phyloP scores from a whole-genome alignment of 2,329 filamentous ascomycete species.

The Ceratocystis harringtonii region DNA sequence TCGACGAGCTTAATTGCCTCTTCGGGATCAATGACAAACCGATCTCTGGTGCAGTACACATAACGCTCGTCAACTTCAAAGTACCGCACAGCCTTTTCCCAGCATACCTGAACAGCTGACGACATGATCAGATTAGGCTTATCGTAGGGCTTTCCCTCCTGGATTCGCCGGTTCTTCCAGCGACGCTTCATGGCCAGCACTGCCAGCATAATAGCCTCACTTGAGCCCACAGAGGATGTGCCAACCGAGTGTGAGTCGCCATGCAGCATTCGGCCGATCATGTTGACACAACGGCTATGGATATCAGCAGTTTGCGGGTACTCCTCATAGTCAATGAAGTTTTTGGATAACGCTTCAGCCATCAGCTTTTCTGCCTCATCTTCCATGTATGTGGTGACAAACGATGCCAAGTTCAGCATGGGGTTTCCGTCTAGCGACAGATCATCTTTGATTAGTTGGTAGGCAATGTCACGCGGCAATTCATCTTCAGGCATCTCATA shows the following conservation, averaged over 20 bases:
- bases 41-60: constrained; percentile 45
- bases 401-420: constrained; percentile 75
- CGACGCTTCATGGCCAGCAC: constrained; percentile 88
- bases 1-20: constrained; percentile 46
- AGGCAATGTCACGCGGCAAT: constrained; percentile 88
- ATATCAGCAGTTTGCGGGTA: constrained; percentile 70
- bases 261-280: constrained; percentile 84
- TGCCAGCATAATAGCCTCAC: constrained; percentile 72
- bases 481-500: constrained; percentile 77
- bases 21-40: constrained; percentile 49
- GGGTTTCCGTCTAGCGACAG: constrained; percentile 82
- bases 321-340: constrained; percentile 85
- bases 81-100: constrained; percentile 83
- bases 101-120: constrained; percentile 84
- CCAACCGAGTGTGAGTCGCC: constrained; percentile 56
- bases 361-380: constrained; percentile 94
- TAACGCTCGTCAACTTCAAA: constrained; percentile 88
- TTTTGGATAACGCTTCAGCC: constrained; percentile 81
- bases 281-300: constrained; percentile 82
- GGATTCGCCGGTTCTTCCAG: constrained; percentile 77
- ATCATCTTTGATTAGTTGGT: constrained; percentile 93
- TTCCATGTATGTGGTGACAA: constrained; percentile 97
- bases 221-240: constrained; percentile 77
- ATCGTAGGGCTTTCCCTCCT: constrained; percentile 65
- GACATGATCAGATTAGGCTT: constrained; percentile 91